A percentile compares a stretch with the other conserved stretches of the same genome.
These are phyloP conservation scores for Globisporangium iwayamae DNA, from an alignment of 352 stramenopile genomes.

Conservation along the genomic window DNA sequence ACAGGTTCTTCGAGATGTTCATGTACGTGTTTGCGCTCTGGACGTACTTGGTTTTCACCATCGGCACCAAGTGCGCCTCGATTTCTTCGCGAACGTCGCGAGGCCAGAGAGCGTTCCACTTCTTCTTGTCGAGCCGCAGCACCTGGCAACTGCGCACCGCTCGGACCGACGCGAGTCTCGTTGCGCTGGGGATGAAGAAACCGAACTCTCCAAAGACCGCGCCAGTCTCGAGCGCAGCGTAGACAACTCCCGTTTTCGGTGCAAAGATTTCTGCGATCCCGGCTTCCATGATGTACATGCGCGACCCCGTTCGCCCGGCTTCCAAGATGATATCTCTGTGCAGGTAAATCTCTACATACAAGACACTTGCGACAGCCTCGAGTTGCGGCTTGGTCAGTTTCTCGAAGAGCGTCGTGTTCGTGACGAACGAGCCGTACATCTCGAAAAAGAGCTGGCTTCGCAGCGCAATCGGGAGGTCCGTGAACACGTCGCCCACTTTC, in stretches of 20 bases:
- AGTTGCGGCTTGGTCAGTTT: slow-evolving; percentile 38
- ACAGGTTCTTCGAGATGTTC: slow-evolving; percentile 69
- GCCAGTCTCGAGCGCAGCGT: slow-evolving; percentile 23
- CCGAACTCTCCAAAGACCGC: slow-evolving; percentile 57
- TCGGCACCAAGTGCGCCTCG: slow-evolving; percentile 33
- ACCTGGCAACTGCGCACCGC: slow-evolving; percentile 60
- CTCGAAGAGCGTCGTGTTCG: slow-evolving; percentile 32
- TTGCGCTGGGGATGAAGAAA: slow-evolving; percentile 53
- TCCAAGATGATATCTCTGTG: slow-evolving; percentile 61
- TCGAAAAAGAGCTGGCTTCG: slow-evolving; percentile 42
- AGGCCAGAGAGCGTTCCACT: slow-evolving; percentile 58
- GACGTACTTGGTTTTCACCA: slow-evolving; percentile 37
- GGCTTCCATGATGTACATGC: slow-evolving; percentile 48
- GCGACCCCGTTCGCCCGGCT: slow-evolving; percentile 31
- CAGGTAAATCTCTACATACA: slow-evolving; percentile 65
- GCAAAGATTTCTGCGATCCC: slow-evolving; percentile 45
- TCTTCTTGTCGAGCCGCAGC: slow-evolving; percentile 43
- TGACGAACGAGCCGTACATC: slow-evolving; percentile 44
- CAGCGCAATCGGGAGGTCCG: slow-evolving; percentile 38
- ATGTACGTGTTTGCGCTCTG: slow-evolving; percentile 31
- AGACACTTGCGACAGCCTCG: slow-evolving; percentile 38
- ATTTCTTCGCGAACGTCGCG: slow-evolving; percentile 28
- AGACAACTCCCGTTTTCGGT: slow-evolving; percentile 35
- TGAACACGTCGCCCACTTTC: slow-evolving; percentile 33
- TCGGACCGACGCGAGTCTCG: slow-evolving; percentile 39